Percentiles rank a stretch among this genome's conserved stretches.
Evolutionary conservation across 208 protist species (phyloP).

Genomic region (Vickermania spadyakhi): DNA sequence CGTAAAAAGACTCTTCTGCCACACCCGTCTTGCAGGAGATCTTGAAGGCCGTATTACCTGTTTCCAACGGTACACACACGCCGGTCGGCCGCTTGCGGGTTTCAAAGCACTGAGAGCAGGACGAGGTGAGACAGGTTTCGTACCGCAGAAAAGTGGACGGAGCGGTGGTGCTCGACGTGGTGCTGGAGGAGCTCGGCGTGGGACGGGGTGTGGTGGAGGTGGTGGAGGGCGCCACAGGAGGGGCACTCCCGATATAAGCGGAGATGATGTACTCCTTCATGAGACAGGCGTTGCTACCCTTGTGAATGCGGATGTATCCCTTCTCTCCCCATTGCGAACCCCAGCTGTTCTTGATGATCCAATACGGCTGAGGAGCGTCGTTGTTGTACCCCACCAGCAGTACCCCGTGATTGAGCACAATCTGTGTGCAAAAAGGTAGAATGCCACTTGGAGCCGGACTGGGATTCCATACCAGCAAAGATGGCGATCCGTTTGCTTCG

Average conservation of each 20-base stretch:
- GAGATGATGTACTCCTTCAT: constrained; percentile 57
- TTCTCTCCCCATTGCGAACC: constrained; percentile 80
- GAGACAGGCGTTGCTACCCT: constrained; percentile 75
- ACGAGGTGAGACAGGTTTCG: not conserved
- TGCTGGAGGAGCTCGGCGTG: constrained; percentile 1
- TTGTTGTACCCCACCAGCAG: constrained; percentile 83
- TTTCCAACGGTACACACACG: not conserved
- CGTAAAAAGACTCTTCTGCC: not conserved
- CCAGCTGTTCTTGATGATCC: constrained; percentile 90
- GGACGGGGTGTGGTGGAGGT: constrained; percentile 12
- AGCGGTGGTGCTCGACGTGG: not conserved
- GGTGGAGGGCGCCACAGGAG: constrained; percentile 8
- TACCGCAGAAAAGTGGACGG: not conserved
- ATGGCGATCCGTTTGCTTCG: no score
- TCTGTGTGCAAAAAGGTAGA: constrained; percentile 48
- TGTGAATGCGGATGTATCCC: constrained; percentile 84
- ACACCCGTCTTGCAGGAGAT: not conserved
- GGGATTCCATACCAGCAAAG: no score
- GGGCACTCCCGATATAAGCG: constrained; percentile 19
- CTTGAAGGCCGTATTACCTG: not conserved
- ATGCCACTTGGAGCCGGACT: no score
- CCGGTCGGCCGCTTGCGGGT: not conserved
- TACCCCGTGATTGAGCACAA: constrained; percentile 82
- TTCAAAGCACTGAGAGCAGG: not conserved
- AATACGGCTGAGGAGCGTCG: constrained; percentile 57